These are phyloP conservation scores for Puccinia triticina DNA, from an alignment of 1,284 basidiomycete species.

Conservation along the genomic window DNA sequence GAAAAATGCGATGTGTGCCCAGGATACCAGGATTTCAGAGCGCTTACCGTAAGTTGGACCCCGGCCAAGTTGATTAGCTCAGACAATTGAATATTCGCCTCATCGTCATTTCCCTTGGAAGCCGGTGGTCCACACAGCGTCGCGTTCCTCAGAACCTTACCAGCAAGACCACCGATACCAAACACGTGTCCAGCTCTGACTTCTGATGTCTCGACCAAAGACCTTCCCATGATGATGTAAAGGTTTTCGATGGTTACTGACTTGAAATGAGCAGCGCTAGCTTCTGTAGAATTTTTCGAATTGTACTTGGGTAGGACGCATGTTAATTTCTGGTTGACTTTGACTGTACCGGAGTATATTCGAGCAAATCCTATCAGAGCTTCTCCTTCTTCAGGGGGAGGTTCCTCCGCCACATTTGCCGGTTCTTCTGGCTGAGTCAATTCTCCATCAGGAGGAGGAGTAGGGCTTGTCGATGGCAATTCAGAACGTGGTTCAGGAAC, in stretches of 20 bases:
- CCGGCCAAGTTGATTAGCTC: slow-evolving; percentile 79
- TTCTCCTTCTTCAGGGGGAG: slow-evolving; percentile 63
- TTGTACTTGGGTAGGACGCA: slow-evolving; percentile 90
- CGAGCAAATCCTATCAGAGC: slow-evolving; percentile 87
- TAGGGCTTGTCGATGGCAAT: slow-evolving; percentile 29
- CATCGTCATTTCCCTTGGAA: slow-evolving; percentile 55
- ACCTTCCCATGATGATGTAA: slow-evolving; percentile 98
- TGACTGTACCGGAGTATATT: slow-evolving; percentile 85
- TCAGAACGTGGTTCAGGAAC: slow-evolving; percentile 26
- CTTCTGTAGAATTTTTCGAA: slow-evolving; percentile 69
- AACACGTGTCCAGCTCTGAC: slow-evolving; percentile 96
- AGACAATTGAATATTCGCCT: neutral
- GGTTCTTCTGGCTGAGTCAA: slow-evolving; percentile 35
- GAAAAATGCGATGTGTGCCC: neutral
- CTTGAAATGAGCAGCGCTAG: slow-evolving; percentile 67
- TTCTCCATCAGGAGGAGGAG: slow-evolving; percentile 43
- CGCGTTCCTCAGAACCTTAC: slow-evolving; percentile 84
- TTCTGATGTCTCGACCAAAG: slow-evolving; percentile 77
- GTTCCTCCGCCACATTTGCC: slow-evolving; percentile 53
- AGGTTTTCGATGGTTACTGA: slow-evolving; percentile 72
- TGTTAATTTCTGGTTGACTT: slow-evolving; percentile 69
- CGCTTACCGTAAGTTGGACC: slow-evolving; percentile 70
- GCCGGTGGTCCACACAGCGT: slow-evolving; percentile 75
- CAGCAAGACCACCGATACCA: slow-evolving; percentile 85
- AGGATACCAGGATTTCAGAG: neutral